Percentiles rank a stretch among this genome's conserved stretches.
Evolutionary conservation across 176 grass and related monocot species (phyloP).

Genomic region (Urochloa ruziziensis): DNA sequence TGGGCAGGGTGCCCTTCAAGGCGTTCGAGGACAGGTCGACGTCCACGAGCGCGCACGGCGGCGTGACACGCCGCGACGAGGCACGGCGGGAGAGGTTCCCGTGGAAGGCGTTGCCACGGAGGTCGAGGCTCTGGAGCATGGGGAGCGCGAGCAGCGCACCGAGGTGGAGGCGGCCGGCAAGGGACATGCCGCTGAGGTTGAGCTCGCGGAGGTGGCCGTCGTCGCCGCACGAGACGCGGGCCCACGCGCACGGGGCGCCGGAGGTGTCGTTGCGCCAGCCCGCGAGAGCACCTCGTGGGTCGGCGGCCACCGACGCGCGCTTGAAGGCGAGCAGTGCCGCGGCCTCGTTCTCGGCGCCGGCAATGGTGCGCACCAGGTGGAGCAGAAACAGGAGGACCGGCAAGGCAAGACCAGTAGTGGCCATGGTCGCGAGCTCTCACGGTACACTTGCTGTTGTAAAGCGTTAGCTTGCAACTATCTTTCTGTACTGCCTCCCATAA

Average conservation of each 20-base stretch:
- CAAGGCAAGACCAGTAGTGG: no score
- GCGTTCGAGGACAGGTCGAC: constrained; percentile 60
- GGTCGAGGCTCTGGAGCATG: constrained; percentile 23
- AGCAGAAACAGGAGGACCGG: no score
- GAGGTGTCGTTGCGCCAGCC: constrained; percentile 24
- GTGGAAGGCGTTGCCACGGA: constrained; percentile 53
- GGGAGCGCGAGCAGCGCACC: constrained; percentile 42
- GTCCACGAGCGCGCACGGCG: constrained; percentile 39
- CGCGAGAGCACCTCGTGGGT: no score
- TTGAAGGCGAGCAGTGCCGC: constrained; percentile 62
- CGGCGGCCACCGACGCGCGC: no score
- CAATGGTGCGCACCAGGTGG: no score
- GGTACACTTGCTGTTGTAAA: no score
- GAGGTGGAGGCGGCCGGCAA: constrained; percentile 45
- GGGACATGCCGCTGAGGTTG: constrained; percentile 50
- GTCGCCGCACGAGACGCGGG: constrained; percentile 48
- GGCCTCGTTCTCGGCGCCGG: constrained; percentile 35
- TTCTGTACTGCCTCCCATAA: no score
- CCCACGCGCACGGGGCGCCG: constrained; percentile 44
- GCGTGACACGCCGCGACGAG: background rate
- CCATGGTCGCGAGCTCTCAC: no score
- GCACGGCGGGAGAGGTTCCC: constrained; percentile 35
- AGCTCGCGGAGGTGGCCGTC: constrained; percentile 21
- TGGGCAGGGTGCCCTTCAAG: constrained; percentile 44
- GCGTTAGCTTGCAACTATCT: no score